Conservation (phyloP, 2,329 filamentous ascomycete genomes). For the Pyrenochaeta sp. region DNA sequence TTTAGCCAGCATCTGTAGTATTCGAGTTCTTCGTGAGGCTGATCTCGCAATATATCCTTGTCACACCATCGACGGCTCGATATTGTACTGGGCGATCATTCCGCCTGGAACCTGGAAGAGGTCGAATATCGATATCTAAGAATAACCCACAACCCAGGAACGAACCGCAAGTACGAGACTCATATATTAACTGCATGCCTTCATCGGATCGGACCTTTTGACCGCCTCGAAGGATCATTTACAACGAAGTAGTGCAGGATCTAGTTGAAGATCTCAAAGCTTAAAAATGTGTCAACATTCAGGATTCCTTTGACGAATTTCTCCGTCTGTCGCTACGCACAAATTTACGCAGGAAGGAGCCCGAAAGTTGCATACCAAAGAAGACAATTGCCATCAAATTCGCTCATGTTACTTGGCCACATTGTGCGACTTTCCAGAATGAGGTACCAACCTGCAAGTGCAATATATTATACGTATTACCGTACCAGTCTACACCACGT, state of each 20-base stretch:
- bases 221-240: slow-evolving; percentile 2
- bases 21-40: slow-evolving; percentile 24
- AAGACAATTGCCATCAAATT: not conserved
- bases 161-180: slow-evolving; percentile 3
- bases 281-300: not conserved
- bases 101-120: slow-evolving; percentile 13
- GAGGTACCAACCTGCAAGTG: slow-evolving; percentile 15
- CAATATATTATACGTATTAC: slow-evolving; percentile 32
- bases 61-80: slow-evolving; percentile 26
- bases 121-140: slow-evolving; percentile 7
- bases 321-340: not conserved
- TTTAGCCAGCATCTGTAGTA: not conserved
- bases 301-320: too few species aligned
- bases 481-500: slow-evolving; percentile 13
- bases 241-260: not conserved
- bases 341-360: not conserved
- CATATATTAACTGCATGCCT: slow-evolving; percentile 13
- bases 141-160: slow-evolving; percentile 9
- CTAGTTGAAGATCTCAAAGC: slow-evolving; percentile 2
- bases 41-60: slow-evolving; percentile 22
- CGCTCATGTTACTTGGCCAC: slow-evolving; percentile 1
- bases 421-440: slow-evolving; percentile 11
- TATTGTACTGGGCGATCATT: slow-evolving; percentile 21
- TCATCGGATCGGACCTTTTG: slow-evolving; percentile 4
- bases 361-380: too few species aligned